Percentiles rank a stretch among this genome's conserved stretches.
Conservation (phyloP, 805 yeast species). For the Metschnikowia picachoensis region DNA sequence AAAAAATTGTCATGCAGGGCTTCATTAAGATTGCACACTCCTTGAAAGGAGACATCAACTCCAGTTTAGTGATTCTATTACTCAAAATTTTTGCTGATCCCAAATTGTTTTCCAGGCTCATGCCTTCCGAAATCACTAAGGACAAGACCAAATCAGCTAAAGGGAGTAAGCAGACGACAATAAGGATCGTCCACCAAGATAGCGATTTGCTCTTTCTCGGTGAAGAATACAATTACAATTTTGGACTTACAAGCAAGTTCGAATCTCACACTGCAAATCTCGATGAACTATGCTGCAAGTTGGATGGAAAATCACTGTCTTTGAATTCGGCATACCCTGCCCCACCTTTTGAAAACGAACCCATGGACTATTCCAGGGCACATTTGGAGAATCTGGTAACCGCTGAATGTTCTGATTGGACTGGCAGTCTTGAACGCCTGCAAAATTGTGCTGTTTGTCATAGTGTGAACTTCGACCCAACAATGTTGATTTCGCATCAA, state of each 20-base stretch:
- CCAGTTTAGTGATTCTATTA: slow-evolving; percentile 39
- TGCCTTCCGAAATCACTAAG: slow-evolving; percentile 7
- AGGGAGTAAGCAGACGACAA: slow-evolving; percentile 4
- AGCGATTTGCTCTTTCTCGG: slow-evolving; percentile 31
- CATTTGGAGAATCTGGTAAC: background rate
- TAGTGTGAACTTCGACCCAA: slow-evolving; percentile 34
- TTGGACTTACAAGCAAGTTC: slow-evolving; percentile 53
- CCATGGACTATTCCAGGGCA: background rate
- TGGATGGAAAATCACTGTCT: no score
- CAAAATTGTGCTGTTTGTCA: slow-evolving; percentile 21
- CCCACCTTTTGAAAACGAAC: background rate
- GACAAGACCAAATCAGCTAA: slow-evolving; percentile 23
- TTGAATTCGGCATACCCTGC: no score
- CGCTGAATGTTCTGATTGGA: slow-evolving; percentile 21
- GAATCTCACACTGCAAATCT: background rate
- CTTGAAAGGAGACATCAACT: slow-evolving; percentile 37
- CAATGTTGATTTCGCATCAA: slow-evolving; percentile 21
- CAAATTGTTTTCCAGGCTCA: slow-evolving; percentile 24
- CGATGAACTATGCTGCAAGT: slow-evolving; percentile 1
- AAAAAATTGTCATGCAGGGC: slow-evolving; percentile 35
- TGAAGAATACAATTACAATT: slow-evolving; percentile 47
- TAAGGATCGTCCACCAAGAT: slow-evolving; percentile 24
- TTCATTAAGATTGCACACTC: slow-evolving; percentile 30
- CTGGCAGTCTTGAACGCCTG: slow-evolving; percentile 28
- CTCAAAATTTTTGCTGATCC: slow-evolving; percentile 36